Base-by-base conservation (phyloP, 1,139 yeast species). In the Geotrichum siamense region DNA sequence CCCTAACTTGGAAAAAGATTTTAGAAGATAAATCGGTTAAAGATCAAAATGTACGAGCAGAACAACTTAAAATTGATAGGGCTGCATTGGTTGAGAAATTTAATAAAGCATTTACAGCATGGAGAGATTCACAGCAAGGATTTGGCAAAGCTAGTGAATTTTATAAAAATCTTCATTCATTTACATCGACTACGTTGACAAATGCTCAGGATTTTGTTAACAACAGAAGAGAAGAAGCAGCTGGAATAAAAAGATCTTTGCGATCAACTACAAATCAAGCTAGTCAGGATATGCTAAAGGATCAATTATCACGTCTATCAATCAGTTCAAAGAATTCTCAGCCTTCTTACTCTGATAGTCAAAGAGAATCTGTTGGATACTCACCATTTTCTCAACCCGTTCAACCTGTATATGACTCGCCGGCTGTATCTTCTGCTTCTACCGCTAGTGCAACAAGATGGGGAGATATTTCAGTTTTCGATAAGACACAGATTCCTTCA, bases 91-190 rank as follows among this genome's bases (percentile, higher is more conserved):
- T 79, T 31, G 67, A 67, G 4, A 65, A 69, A 38, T 73, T 82
- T 48, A 69, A 78, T 50, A 59, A 62, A 25, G 72, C 78, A 0
- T 69, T 67, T 47, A 65, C 68, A 5, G 62, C 64, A 15, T 86
- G 91, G 81, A 70, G 65, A 28, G 71, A 72, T 25, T 80, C 80
- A 53, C 64, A 69, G 15, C 65, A 65, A 8, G 94, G 94, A 2
- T 62, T 78, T 45, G 61, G 64, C 10, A 78, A 76, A 52, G 94
- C 94, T 0, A 57, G 63, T 12, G 71, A 65, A 10, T 83, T 86
- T 55, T 89, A 89, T 59, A 64, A 66, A 2, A 74, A 76, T 38
- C 63, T 87, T 38, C 60, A 70, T 25, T 63, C 63, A 12, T 74
- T 71, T 53, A 72, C 77, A 1, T 54, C 61, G 2, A 61, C 65